Base-by-base conservation (phyloP, 495 filamentous ascomycete species). In the Emericellopsis terricola region DNA sequence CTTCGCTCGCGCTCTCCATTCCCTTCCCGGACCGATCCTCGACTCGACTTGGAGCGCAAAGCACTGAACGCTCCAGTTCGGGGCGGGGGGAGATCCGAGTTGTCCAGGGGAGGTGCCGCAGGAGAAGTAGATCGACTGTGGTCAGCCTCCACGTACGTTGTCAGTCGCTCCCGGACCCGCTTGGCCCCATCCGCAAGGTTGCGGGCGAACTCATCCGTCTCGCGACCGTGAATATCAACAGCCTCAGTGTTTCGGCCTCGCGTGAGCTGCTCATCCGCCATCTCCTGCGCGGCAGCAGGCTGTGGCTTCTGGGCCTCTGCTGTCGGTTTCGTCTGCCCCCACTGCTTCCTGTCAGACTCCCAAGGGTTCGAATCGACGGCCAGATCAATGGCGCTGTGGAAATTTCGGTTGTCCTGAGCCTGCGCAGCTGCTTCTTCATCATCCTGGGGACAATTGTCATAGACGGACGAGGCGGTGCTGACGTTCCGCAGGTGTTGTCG, bases 401-500 rank as follows among this genome's bases (percentile, higher is more conserved):
- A n/a, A n/a, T n/a, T n/a, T n/a, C n/a, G n/a, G n/a, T n/a, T n/a
- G n/a, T n/a, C n/a, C n/a, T n/a, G n/a, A n/a, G n/a, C n/a, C n/a
- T n/a, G n/a, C n/a, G n/a, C n/a, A n/a, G n/a, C n/a, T n/a, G n/a
- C n/a, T n/a, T n/a, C n/a, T n/a, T 41, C 5, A 48, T 50, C 19
- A 44, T 44, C 27, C 11, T 47, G 40, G 8, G 47, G 45, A 0
- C 40, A 23, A 1, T 36, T 39, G 3, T 64, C 73, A 48, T 75
- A 81, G 29, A 89, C 63, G 0, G 84, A 87, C 15, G 85, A 94
- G 27, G 66, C 60, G 36, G 76, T 76, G 54, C 89, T 96, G 34
- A 78, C 71, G 10, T 70, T 70, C 15, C 89, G 77, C 10, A 99
- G 64, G 54, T 96, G 91, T 37, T 84, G 74, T 19, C 78, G 76